Conservation (phyloP, 495 filamentous ascomycete species). For the Cercophora scortea region DNA sequence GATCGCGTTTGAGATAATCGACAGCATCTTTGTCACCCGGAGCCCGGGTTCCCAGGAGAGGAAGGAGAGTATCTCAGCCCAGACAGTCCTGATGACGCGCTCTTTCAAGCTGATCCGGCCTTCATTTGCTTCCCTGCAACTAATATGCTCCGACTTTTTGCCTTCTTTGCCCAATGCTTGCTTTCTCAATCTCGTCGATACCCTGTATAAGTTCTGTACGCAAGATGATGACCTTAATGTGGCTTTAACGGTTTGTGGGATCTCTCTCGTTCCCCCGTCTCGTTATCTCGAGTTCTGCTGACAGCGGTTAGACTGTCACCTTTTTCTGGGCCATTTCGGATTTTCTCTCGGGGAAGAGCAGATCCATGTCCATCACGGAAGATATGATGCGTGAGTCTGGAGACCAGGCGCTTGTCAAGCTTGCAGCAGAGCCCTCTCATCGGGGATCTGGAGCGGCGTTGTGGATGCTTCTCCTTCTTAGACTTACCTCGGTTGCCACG, state of each 20-base stretch:
- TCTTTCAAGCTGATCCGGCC: slow-evolving; percentile 71
- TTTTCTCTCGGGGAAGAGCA: slow-evolving; percentile 53
- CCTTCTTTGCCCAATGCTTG: slow-evolving; percentile 68
- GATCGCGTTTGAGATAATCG: slow-evolving; percentile 75
- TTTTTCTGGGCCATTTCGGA: slow-evolving; percentile 95
- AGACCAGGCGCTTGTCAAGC: slow-evolving; percentile 39
- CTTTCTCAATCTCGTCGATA: slow-evolving; percentile 77
- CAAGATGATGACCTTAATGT: slow-evolving; percentile 93
- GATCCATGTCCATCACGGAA: slow-evolving; percentile 37
- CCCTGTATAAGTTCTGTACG: slow-evolving; percentile 76
- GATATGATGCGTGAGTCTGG: slow-evolving; percentile 43
- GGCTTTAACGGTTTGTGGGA: slow-evolving; percentile 63
- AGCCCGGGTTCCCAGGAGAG: slow-evolving; percentile 16
- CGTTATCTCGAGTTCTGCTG: slow-evolving; percentile 4
- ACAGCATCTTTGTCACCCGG: slow-evolving; percentile 62
- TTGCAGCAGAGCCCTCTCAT: slow-evolving; percentile 42
- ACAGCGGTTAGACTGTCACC: slow-evolving; percentile 59
- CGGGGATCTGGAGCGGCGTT: slow-evolving; percentile 53
- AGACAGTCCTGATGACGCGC: slow-evolving; percentile 36
- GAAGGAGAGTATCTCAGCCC: slow-evolving; percentile 11
- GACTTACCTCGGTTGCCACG: slow-evolving; percentile 66
- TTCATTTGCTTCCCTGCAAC: slow-evolving; percentile 79
- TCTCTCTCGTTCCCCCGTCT: neutral
- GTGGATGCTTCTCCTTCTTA: slow-evolving; percentile 78
- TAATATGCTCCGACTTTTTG: slow-evolving; percentile 92